phyloP scores from a whole-genome alignment of 2,329 filamentous ascomycete species.

The Drechslerella stenobrocha region DNA sequence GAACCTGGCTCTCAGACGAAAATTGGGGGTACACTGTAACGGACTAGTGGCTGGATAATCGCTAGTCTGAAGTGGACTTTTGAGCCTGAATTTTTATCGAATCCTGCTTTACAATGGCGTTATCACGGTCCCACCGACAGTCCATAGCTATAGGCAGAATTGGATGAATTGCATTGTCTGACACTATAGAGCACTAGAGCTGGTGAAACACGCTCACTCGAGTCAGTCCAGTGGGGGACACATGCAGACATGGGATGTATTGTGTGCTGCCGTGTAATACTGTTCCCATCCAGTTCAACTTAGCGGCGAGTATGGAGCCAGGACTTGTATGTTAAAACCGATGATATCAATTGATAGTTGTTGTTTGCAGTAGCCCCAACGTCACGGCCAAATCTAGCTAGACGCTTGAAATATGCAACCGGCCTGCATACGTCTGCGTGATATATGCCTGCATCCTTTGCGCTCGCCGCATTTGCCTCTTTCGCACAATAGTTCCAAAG shows the following conservation, averaged over 20 bases:
- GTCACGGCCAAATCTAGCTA: neutral
- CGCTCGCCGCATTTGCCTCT: constrained; percentile 4
- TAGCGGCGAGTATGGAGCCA: no score
- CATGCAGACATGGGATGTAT: no score
- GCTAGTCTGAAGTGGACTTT: neutral
- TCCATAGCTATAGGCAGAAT: no score
- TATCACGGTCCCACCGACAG: neutral
- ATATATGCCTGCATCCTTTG: neutral
- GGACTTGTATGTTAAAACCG: no score
- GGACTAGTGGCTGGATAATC: neutral
- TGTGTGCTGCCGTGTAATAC: no score
- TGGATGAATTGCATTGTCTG: neutral
- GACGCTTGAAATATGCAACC: neutral
- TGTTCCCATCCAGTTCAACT: no score
- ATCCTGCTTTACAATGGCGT: neutral
- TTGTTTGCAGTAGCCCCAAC: neutral
- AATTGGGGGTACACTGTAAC: no score
- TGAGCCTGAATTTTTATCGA: constrained; percentile 1
- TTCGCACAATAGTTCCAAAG: neutral
- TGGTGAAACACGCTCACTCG: no score
- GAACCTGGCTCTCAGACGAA: no score
- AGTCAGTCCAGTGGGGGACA: no score
- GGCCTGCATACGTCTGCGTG: neutral
- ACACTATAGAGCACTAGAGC: no score
- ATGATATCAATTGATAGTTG: no score